phyloP scores from a whole-genome alignment of 352 stramenopile species.

The Phytophthora chlamydospora region DNA sequence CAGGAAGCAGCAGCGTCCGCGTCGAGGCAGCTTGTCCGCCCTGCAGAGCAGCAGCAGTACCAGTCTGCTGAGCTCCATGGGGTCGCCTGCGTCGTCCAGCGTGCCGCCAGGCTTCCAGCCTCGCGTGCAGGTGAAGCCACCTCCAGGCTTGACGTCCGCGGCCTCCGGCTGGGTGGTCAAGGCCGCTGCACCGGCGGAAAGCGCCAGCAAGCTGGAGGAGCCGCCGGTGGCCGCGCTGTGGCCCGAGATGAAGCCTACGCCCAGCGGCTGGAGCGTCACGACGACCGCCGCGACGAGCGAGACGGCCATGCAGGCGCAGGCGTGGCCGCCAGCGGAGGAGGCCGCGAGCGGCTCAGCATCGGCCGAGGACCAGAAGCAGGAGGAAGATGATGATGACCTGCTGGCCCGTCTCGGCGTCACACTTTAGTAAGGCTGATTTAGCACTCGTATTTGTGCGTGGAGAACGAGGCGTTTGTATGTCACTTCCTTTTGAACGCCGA shows the following conservation, averaged over 20 bases:
- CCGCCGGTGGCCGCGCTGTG: slow-evolving; percentile 40
- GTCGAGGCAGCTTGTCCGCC: slow-evolving; percentile 24
- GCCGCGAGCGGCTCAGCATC: background rate
- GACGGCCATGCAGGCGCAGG: slow-evolving; percentile 18
- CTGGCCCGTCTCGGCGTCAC: slow-evolving; percentile 36
- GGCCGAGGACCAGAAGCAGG: slow-evolving; percentile 7
- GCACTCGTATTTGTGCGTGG: background rate
- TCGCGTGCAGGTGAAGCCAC: slow-evolving; percentile 11
- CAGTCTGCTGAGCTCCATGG: slow-evolving; percentile 20
- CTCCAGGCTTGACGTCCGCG: slow-evolving; percentile 31
- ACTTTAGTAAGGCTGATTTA: slow-evolving; percentile 21
- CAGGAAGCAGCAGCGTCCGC: slow-evolving; percentile 27
- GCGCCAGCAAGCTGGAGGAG: slow-evolving; percentile 35
- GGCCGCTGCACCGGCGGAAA: slow-evolving; percentile 24
- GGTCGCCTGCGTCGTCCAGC: slow-evolving; percentile 17
- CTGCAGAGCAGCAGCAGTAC: slow-evolving; percentile 22
- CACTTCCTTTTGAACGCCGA: background rate
- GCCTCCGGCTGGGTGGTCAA: slow-evolving; percentile 41
- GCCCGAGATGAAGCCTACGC: slow-evolving; percentile 29
- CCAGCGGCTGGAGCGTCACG: slow-evolving; percentile 28
- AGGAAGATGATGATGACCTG: slow-evolving; percentile 31
- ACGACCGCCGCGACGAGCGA: slow-evolving; percentile 5
- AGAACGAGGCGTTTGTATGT: slow-evolving; percentile 20
- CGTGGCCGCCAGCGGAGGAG: slow-evolving; percentile 10
- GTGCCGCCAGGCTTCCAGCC: slow-evolving; percentile 33